These are phyloP conservation scores for Leucocoprinus birnbaumii DNA, from an alignment of 768 basidiomycete genomes.

Conservation along the genomic window DNA sequence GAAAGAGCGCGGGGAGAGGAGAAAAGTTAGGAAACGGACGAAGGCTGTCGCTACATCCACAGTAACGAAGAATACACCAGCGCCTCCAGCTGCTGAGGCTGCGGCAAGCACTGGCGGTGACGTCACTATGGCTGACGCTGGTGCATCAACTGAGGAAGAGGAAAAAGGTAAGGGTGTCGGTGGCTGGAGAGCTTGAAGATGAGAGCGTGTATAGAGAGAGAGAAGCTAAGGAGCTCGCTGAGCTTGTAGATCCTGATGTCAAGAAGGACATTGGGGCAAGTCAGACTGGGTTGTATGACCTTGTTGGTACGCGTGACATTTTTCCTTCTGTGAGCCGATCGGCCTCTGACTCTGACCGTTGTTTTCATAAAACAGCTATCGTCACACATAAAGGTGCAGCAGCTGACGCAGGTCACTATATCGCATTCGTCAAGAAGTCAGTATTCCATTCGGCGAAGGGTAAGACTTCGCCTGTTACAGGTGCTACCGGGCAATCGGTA, in stretches of 20 bases:
- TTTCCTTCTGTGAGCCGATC: background rate
- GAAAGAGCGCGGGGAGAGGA: slow-evolving; percentile 79
- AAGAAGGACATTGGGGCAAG: slow-evolving; percentile 73
- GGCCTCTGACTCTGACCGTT: background rate
- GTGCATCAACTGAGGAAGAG: slow-evolving; percentile 19
- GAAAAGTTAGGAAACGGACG: slow-evolving; percentile 76
- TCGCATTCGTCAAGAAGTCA: slow-evolving; percentile 84
- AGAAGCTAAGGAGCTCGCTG: slow-evolving; percentile 65
- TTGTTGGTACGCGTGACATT: slow-evolving; percentile 63
- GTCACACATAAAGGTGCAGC: slow-evolving; percentile 96
- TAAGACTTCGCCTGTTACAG: slow-evolving; percentile 16
- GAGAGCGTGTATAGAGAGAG: slow-evolving; percentile 61
- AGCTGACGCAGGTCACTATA: slow-evolving; percentile 95
- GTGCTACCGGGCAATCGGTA: slow-evolving; percentile 17
- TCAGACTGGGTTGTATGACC: slow-evolving; percentile 82
- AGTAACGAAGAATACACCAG: slow-evolving; percentile 21
- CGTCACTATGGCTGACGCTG: slow-evolving; percentile 16
- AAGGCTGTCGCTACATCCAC: slow-evolving; percentile 38
- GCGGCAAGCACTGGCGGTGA: slow-evolving; percentile 16
- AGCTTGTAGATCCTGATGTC: slow-evolving; percentile 59
- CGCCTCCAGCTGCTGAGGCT: slow-evolving; percentile 20
- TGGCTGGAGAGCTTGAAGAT: slow-evolving; percentile 54
- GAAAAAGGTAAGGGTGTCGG: slow-evolving; percentile 25
- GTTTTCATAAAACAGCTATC: slow-evolving; percentile 71
- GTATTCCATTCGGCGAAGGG: slow-evolving; percentile 49